Evolutionary conservation across 1,139 yeast genomes (phyloP).

Genomic region (Suhomyces panamericanus): DNA sequence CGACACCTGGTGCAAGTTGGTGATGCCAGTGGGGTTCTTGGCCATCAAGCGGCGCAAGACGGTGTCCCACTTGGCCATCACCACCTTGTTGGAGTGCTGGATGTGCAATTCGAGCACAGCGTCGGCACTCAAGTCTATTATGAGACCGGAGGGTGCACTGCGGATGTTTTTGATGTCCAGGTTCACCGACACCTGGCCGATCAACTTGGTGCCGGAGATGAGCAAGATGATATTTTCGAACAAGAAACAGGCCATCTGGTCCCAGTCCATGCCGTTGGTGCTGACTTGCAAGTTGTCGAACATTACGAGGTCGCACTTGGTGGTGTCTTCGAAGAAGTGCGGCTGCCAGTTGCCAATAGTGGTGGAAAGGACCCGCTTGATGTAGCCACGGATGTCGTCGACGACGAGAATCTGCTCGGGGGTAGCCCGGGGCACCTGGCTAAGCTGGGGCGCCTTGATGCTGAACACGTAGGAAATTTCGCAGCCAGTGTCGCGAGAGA

Average conservation of each 20-base stretch:
- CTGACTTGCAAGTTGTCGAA: constrained; percentile 48
- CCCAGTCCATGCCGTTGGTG: constrained; percentile 40
- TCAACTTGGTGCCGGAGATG: constrained; percentile 33
- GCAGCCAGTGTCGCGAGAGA: not conserved
- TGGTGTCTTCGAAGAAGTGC: constrained; percentile 15
- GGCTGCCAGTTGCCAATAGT: constrained; percentile 12
- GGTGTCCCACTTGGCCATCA: constrained; percentile 45
- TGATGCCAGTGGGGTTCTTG: constrained; percentile 15
- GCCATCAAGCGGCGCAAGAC: constrained; percentile 23
- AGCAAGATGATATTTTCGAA: constrained; percentile 43
- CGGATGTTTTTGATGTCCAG: constrained; percentile 38
- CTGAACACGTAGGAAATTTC: constrained; percentile 26
- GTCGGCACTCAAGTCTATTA: constrained; percentile 41
- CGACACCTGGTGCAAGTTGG: constrained; percentile 50
- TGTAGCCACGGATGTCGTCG: not conserved
- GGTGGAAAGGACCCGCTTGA: constrained; percentile 7
- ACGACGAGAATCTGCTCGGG: constrained; percentile 2
- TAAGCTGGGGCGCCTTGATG: constrained; percentile 30
- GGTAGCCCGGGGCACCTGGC: not conserved
- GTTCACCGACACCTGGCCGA: constrained; percentile 34
- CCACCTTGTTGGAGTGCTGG: constrained; percentile 32
- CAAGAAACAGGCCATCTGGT: constrained; percentile 35
- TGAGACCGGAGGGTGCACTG: constrained; percentile 27
- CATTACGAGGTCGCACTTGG: constrained; percentile 28
- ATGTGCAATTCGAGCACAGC: constrained; percentile 49